Base-by-base conservation (phyloP, 768 basidiomycete species). In the Pleurotus djamor region DNA sequence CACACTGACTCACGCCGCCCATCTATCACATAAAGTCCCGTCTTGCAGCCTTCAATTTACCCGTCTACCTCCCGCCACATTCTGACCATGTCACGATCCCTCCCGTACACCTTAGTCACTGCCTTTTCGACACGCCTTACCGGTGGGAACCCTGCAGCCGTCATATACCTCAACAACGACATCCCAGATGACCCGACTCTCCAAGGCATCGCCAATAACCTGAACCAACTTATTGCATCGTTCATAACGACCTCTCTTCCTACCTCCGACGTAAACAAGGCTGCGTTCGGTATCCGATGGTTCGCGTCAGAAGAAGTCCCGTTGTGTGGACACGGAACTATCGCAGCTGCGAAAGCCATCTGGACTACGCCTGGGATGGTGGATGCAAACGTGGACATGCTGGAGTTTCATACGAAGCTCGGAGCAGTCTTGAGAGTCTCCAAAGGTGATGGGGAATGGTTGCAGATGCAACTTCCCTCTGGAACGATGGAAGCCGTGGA, bases 201-300 rank as follows among this genome's bases (percentile, higher is more conserved):
- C 10, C 64, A 63, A 50, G 65, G 68, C 14, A 72, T 81, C 21
- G 71, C 80, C 2, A 66, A 64, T 52, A 80, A 79, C 58, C 69
- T 84, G 34, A 77, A 77, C 58, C 81, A 83, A 58, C 81, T 81
- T 7, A 74, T 81, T 52, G 67, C 69, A 1, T 61, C 70, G 1
- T 74, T 79, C 59, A 61, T 82, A 9, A 68, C 70, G 5, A 65
- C 71, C 10, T 65, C 65, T 16, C 63, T 63, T 5, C 61, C 65
- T 10, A 64, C 69, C 9, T 60, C 66, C 4, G 66, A 71, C n/a
- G 63, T 62, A 0, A 64, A 66, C 43, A 63, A 71, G 5, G 69
- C 68, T 1, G 65, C 68, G 7, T 76, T 74, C 58, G 59, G 65
- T 16, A 70, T 83, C 36, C 74, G 78, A 48, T 82, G 70, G 68